Evolutionary conservation across 202 grass and related monocot genomes (phyloP), one percentile per base, ranked within the genome.

Genomic region (Tripidium arundinaceum): DNA sequence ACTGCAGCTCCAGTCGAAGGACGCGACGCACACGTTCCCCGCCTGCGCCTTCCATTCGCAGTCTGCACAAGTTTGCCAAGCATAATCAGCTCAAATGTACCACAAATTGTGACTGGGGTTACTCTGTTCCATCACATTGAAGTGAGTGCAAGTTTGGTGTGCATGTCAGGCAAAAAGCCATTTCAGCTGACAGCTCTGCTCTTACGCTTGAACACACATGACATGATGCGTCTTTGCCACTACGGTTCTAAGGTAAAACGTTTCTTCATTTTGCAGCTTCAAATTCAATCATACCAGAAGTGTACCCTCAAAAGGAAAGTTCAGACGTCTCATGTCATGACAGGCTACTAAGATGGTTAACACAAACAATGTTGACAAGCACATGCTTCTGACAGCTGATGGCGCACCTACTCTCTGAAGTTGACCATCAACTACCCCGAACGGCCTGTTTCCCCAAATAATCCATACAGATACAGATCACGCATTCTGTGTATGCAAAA

Each of bases 1-100:
- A n/a, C 90, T 97, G 38, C 93, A 97, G 78, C 84, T 93, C 88
- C 78, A 91, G 71, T 97, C 93, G 40, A 97, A 97, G 1, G 93
- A 97, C 0, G 93, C 93, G 5, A 83, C 83, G 1, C 93, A 97
- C 4, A 83, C 68, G 34, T 91, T 97, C 25, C 93, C 93, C 1
- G 88, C 88, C 74, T 91, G 93, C 11, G 88, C 90, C 72, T 97
- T 97, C 90, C 86, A 87, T 70, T 97, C 90, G 18, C 93, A 97
- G 63, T 93, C 93, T 97, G 68, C 65, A 64, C 22, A 70, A 36
- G 50, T 28, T 31, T 68, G 10, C 22, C 16, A 58, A 4, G 18
- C 38, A 58, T 16, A 65, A 31, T 81, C 43, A 79, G 19, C 19
- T 68, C 47, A 75, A 67, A 43, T 41, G 26, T 41, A 7, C 39